Evolutionary conservation across 106 monocot species (phyloP).

Genomic region (Dendrobium officinale): DNA sequence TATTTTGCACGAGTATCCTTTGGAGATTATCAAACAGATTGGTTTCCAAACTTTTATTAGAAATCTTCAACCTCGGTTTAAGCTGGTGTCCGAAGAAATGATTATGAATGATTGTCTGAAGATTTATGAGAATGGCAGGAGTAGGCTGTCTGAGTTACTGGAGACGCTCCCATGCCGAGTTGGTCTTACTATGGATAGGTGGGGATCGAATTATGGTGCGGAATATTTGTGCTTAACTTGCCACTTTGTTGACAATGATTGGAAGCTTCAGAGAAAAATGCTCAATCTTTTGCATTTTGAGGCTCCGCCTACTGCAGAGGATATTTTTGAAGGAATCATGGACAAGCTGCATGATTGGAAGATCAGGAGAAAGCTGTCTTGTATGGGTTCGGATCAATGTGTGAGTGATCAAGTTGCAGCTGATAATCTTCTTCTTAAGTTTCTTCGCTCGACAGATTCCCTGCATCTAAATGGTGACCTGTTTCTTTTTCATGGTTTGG

Average conservation of each 20-base stretch:
- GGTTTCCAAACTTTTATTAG: constrained; percentile 64
- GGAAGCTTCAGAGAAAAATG: constrained; percentile 61
- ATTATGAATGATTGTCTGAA: constrained; percentile 55
- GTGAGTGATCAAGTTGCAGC: constrained; percentile 26
- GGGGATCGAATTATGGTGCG: constrained; percentile 31
- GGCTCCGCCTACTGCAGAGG: constrained; percentile 25
- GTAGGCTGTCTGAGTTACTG: constrained; percentile 38
- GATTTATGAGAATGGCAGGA: constrained; percentile 40
- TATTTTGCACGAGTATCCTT: constrained; percentile 61
- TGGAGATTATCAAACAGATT: constrained; percentile 54
- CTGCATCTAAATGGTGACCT: constrained; percentile 48
- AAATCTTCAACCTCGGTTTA: constrained; percentile 76
- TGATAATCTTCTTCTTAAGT: constrained; percentile 29
- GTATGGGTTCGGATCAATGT: constrained; percentile 42
- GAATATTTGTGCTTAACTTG: constrained; percentile 56
- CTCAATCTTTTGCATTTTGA: constrained; percentile 51
- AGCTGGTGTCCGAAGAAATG: constrained; percentile 31
- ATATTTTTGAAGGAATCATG: constrained; percentile 32
- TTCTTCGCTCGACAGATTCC: constrained; percentile 26
- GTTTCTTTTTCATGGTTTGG: constrained; percentile 50
- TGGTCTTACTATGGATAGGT: constrained; percentile 50
- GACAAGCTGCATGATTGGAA: constrained; percentile 63
- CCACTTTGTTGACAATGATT: constrained; percentile 68
- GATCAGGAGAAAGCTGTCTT: constrained; percentile 41
- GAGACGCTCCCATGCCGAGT: constrained; percentile 42